A percentile compares a stretch with the other conserved stretches of the same genome.
Conservation (phyloP, 2,329 filamentous ascomycete species). For the Annulohypoxylon truncatum region DNA sequence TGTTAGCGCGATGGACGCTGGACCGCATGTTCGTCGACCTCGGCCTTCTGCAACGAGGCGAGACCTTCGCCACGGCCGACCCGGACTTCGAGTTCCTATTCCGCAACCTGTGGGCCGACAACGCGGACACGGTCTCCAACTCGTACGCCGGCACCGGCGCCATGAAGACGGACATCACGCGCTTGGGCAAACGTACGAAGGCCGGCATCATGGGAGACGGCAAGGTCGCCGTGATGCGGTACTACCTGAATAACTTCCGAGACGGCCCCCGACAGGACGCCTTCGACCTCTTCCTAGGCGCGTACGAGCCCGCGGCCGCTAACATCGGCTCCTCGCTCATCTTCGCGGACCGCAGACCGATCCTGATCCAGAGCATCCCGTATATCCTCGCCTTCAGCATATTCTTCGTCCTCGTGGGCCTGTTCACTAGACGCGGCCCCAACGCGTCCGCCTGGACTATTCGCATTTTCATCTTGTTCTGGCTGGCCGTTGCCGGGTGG, state of each 20-base stretch:
- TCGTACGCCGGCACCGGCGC: slow-evolving; percentile 96
- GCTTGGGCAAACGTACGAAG: slow-evolving; percentile 89
- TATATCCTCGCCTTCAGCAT: slow-evolving; percentile 88
- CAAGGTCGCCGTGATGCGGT: slow-evolving; percentile 88
- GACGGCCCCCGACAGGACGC: slow-evolving; percentile 95
- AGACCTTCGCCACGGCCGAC: slow-evolving; percentile 81
- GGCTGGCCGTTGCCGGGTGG: slow-evolving; percentile 76
- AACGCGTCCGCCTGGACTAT: slow-evolving; percentile 83
- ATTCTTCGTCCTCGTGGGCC: slow-evolving; percentile 82
- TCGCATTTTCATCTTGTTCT: slow-evolving; percentile 84
- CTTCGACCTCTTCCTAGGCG: slow-evolving; percentile 92
- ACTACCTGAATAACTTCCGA: slow-evolving; percentile 92
- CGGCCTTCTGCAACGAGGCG: slow-evolving; percentile 79
- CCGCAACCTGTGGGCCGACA: slow-evolving; percentile 98
- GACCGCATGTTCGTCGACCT: slow-evolving; percentile 89
- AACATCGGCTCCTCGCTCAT: slow-evolving; percentile 77
- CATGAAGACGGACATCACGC: slow-evolving; percentile 97
- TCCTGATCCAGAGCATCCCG: slow-evolving; percentile 92
- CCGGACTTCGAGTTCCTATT: slow-evolving; percentile 87
- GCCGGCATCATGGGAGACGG: slow-evolving; percentile 86
- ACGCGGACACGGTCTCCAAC: slow-evolving; percentile 92
- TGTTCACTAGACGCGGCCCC: slow-evolving; percentile 77
- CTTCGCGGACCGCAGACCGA: slow-evolving; percentile 85
- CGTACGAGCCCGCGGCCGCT: slow-evolving; percentile 79
- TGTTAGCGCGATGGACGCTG: slow-evolving; percentile 90